These are phyloP conservation scores for Avena sativa DNA, from an alignment of 176 grass and related monocot genomes.

Conservation along the genomic window DNA sequence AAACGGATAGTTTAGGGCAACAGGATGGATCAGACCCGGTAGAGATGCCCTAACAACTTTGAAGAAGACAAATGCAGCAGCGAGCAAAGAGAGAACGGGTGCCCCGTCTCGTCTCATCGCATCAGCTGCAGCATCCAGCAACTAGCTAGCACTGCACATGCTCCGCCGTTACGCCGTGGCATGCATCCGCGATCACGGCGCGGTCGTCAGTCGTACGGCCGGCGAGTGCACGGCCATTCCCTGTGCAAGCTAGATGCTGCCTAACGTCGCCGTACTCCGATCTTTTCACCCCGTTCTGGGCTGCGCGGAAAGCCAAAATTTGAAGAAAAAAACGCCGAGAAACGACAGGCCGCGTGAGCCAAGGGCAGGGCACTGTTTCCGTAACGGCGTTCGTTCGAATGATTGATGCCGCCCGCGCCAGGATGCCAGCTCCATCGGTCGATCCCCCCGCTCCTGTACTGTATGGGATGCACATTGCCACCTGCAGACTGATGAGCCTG, in stretches of 20 bases:
- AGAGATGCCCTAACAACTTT: too few relatives aligned
- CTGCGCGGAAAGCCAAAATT: too few relatives aligned
- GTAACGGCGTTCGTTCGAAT: not conserved
- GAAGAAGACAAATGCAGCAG: not conserved
- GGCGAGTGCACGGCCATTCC: not conserved
- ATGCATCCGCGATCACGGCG: not conserved
- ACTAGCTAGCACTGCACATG: not conserved
- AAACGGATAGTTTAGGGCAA: too few relatives aligned
- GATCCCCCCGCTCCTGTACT: not conserved
- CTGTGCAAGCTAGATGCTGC: not conserved
- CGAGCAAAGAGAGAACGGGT: not conserved
- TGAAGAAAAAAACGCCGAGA: too few relatives aligned
- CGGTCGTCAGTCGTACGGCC: slow-evolving; percentile 8
- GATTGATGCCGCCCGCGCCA: not conserved
- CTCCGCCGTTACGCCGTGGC: not conserved
- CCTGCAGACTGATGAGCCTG: not conserved
- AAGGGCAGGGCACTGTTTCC: slow-evolving; percentile 14
- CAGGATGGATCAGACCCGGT: too few relatives aligned
- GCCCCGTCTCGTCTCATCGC: not conserved
- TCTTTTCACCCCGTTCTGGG: too few relatives aligned
- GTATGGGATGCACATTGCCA: not conserved
- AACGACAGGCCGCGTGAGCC: too few relatives aligned
- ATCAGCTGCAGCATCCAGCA: not conserved
- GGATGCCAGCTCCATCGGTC: too few relatives aligned
- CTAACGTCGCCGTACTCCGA: not conserved